These are phyloP conservation scores for Pleurotus ostreatus DNA, from an alignment of 768 basidiomycete genomes.

Conservation along the genomic window DNA sequence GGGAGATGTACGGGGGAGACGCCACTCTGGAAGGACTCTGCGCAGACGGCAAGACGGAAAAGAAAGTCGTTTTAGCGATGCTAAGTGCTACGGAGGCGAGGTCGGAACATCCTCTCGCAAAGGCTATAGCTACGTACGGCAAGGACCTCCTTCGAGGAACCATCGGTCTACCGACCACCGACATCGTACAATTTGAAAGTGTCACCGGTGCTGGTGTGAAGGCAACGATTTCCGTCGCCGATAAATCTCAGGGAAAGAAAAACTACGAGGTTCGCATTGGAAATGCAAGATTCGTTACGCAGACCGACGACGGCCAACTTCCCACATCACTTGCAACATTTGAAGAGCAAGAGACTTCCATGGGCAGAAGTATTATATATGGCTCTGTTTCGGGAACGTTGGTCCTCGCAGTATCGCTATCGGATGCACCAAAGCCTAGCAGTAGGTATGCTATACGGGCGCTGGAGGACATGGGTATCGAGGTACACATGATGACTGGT, in stretches of 20 bases:
- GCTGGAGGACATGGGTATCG: slow-evolving; percentile 84
- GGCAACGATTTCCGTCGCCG: slow-evolving; percentile 55
- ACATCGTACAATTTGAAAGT: slow-evolving; percentile 77
- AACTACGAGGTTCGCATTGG: slow-evolving; percentile 68
- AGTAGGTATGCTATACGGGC: slow-evolving; percentile 80
- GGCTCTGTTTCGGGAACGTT: slow-evolving; percentile 66
- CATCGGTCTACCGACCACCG: slow-evolving; percentile 38
- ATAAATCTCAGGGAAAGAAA: slow-evolving; percentile 36
- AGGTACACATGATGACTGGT: slow-evolving; percentile 92
- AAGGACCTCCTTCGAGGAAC: slow-evolving; percentile 50
- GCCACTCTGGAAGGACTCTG: slow-evolving; percentile 40
- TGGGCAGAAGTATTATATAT: slow-evolving; percentile 85
- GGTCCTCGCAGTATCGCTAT: slow-evolving; percentile 76
- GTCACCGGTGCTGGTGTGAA: slow-evolving; percentile 86
- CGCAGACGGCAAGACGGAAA: slow-evolving; percentile 58
- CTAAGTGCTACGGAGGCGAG: slow-evolving; percentile 83
- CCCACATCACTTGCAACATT: slow-evolving; percentile 61
- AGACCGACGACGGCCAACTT: slow-evolving; percentile 44
- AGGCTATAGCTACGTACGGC: slow-evolving; percentile 84
- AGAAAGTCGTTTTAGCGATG: slow-evolving; percentile 69
- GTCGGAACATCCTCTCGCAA: slow-evolving; percentile 95
- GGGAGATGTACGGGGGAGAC: slow-evolving; percentile 41
- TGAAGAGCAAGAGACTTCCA: slow-evolving; percentile 62
- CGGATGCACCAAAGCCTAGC: slow-evolving; percentile 84
- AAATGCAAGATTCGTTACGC: slow-evolving; percentile 65